Conservation (phyloP, 768 basidiomycete genomes). For the Scleroderma citrinum region DNA sequence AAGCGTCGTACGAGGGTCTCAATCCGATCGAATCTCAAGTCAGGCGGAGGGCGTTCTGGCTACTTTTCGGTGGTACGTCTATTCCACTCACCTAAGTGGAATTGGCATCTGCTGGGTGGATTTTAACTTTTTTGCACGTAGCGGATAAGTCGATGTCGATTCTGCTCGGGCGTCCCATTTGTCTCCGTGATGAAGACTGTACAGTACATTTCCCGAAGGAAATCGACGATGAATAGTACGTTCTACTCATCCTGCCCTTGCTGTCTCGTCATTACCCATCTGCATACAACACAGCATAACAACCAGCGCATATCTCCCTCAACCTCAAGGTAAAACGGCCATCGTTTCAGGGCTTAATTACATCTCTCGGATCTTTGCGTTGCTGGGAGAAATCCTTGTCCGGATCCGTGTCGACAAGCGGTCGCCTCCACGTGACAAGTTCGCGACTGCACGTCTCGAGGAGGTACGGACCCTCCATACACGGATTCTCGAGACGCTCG, state of each 20-base stretch:
- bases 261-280: conserved; percentile 1
- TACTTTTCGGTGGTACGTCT: conserved; percentile 75
- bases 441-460: conserved; percentile 77
- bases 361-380: conserved; percentile 77
- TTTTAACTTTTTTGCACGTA: conserved; percentile 23
- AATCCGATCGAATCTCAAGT: conserved; percentile 88
- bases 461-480: conserved; percentile 79
- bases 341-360: conserved; percentile 85
- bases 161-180: conserved; percentile 77
- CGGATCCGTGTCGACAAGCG: conserved; percentile 85
- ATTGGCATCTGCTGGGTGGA: conserved; percentile 2
- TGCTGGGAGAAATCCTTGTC: conserved; percentile 81
- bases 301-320: conserved; percentile 74
- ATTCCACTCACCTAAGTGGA: background rate
- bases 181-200: conserved; percentile 85
- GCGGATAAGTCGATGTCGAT: conserved; percentile 91
- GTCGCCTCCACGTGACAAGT: conserved; percentile 79
- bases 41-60: conserved; percentile 82
- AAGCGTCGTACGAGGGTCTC: conserved; percentile 72
- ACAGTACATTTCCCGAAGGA: conserved; percentile 85
- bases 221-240: conserved; percentile 85
- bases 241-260: conserved; percentile 20
- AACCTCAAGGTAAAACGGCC: conserved; percentile 83
- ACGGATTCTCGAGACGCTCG: conserved; percentile 67
- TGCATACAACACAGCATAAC: conserved; percentile 53